Evolutionary conservation across 23 red algal genomes (phyloP).

Genomic region (Gracilaria caudata): DNA sequence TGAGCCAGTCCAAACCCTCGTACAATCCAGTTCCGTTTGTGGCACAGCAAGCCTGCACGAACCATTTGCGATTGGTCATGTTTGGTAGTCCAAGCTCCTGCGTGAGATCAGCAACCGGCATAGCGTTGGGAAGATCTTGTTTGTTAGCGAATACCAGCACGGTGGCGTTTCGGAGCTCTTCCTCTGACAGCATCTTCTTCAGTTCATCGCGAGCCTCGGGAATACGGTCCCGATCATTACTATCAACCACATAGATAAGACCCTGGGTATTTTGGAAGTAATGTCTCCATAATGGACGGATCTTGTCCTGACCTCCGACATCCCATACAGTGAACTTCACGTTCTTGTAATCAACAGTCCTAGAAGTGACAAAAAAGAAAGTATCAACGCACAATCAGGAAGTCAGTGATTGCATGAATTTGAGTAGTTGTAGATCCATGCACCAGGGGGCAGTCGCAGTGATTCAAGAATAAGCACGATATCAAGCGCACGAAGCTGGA

Average conservation of each 20-base stretch:
- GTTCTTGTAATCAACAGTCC: constrained; percentile 99
- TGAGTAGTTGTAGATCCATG: not conserved
- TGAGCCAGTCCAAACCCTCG: constrained; percentile 98
- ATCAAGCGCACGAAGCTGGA: not conserved
- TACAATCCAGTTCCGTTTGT: constrained; percentile 97
- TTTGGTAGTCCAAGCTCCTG: constrained; percentile 85
- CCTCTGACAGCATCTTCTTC: constrained; percentile 98
- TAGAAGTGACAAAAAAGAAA: constrained; percentile 3
- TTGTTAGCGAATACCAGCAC: constrained; percentile 97
- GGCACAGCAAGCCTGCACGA: constrained; percentile 95
- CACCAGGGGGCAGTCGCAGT: not conserved
- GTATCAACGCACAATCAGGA: not conserved
- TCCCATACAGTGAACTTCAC: constrained; percentile 99
- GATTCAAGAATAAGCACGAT: not conserved
- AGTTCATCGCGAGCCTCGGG: constrained; percentile 94
- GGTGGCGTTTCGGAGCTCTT: constrained; percentile 94
- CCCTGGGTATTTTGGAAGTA: constrained; percentile 99
- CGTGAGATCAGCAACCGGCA: constrained; percentile 85
- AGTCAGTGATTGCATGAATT: not conserved
- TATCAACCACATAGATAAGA: constrained; percentile 98
- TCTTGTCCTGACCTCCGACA: constrained; percentile 99
- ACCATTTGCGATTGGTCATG: constrained; percentile 95
- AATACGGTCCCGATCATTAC: constrained; percentile 97
- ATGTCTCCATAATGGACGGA: constrained; percentile 88
- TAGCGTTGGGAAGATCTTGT: constrained; percentile 95